phyloP scores from a whole-genome alignment of 2,329 filamentous ascomycete species.

The Aspergillus ochraceoroseus region DNA sequence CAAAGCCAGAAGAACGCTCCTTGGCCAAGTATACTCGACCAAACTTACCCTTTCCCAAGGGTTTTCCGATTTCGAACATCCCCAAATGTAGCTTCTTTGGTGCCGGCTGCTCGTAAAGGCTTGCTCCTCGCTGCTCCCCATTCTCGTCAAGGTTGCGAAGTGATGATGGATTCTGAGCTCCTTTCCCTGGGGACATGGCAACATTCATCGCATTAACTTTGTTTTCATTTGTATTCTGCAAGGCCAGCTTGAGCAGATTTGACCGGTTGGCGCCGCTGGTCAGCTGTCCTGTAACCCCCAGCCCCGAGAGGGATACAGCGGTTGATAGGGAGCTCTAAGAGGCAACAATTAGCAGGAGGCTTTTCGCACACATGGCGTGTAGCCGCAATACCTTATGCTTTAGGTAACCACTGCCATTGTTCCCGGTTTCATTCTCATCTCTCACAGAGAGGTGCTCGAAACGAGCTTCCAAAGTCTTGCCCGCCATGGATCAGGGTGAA shows the following conservation, averaged over 20 bases:
- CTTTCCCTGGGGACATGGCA: constrained; percentile 60
- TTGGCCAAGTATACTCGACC: constrained; percentile 80
- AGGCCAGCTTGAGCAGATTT: constrained; percentile 78
- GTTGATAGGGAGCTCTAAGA: constrained; percentile 46
- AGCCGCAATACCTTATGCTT: constrained; percentile 66
- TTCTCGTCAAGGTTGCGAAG: constrained; percentile 47
- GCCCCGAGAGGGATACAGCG: constrained; percentile 46
- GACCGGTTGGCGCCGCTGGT: constrained; percentile 58
- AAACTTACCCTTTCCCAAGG: constrained; percentile 82
- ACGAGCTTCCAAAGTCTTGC: constrained; percentile 73
- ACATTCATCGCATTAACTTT: constrained; percentile 52
- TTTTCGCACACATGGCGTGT: constrained; percentile 1
- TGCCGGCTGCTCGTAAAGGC: constrained; percentile 55
- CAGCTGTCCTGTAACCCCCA: constrained; percentile 42
- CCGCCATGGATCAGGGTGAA: constrained; percentile 55
- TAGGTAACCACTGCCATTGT: constrained; percentile 54
- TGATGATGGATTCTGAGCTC: constrained; percentile 42
- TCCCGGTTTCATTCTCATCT: constrained; percentile 71
- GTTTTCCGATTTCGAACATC: constrained; percentile 90
- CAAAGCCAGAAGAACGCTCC: constrained; percentile 71
- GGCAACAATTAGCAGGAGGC: constrained; percentile 19
- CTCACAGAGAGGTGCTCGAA: constrained; percentile 86
- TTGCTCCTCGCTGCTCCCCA: constrained; percentile 27
- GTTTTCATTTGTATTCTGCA: constrained; percentile 69
- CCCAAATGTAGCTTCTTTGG: constrained; percentile 70